These are phyloP conservation scores for Gossypium armourianum DNA, from an alignment of 441 rosid species.

Conservation along the genomic window DNA sequence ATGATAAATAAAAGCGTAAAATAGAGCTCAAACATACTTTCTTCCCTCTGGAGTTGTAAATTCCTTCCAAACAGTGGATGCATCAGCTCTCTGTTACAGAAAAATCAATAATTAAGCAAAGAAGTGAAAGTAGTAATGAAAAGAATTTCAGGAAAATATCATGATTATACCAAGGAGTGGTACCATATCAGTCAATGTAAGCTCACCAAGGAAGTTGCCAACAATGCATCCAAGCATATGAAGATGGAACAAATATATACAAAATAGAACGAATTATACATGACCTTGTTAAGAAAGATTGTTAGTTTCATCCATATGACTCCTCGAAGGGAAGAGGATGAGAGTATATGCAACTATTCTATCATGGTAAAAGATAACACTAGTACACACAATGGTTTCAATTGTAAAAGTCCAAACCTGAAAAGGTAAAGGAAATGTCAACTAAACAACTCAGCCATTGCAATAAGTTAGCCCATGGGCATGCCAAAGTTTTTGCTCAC, in stretches of 20 bases:
- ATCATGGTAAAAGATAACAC: neutral
- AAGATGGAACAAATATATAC: neutral
- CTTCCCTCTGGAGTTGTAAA: conserved; percentile 68
- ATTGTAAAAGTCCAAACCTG: neutral
- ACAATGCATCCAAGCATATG: neutral
- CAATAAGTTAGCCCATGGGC: neutral
- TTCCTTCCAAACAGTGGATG: conserved; percentile 80
- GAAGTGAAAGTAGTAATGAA: conserved; percentile 4
- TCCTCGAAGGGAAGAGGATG: neutral
- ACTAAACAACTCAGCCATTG: neutral
- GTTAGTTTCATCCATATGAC: neutral
- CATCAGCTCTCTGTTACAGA: conserved; percentile 66
- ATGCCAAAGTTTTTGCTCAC: neutral
- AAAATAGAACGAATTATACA: neutral
- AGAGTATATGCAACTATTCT: neutral
- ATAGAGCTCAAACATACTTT: conserved; percentile 35
- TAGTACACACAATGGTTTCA: neutral
- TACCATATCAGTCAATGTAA: neutral
- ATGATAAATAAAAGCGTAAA: neutral
- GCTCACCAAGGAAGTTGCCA: neutral
- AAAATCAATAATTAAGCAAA: conserved; percentile 22
- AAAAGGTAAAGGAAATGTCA: neutral
- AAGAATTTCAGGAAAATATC: neutral
- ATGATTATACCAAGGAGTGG: neutral
- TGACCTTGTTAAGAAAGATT: neutral